phyloP scores from a whole-genome alignment of 768 basidiomycete genomes.

The Sistotremastrum suecicum region DNA sequence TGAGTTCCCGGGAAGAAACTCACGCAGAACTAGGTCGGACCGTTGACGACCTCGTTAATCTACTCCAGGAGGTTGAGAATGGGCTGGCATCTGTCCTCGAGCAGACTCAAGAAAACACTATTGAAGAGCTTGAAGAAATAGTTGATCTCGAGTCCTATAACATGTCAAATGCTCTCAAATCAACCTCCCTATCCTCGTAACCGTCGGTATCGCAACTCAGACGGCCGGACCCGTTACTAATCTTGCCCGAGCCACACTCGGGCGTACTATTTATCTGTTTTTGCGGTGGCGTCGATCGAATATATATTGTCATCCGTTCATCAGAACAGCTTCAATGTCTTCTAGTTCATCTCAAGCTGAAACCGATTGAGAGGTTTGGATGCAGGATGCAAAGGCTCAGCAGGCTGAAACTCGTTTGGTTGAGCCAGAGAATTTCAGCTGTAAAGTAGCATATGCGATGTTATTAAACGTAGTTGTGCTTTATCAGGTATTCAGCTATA shows the following conservation, averaged over 20 bases:
- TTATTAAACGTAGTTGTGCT: slow-evolving; percentile 27
- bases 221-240: no score
- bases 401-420: no score
- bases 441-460: background rate
- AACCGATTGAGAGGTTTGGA: no score
- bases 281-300: no score
- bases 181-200: no score
- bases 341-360: background rate
- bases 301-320: background rate
- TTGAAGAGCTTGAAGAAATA: slow-evolving; percentile 20
- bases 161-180: background rate
- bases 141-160: background rate
- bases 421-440: background rate
- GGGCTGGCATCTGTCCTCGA: slow-evolving; percentile 61
- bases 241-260: no score
- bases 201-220: no score
- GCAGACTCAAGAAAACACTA: slow-evolving; percentile 32
- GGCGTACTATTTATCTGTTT: no score
- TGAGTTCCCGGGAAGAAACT: slow-evolving; percentile 41
- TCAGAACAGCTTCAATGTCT: slow-evolving; percentile 4
- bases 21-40: slow-evolving; percentile 58
- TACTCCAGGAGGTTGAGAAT: slow-evolving; percentile 60
- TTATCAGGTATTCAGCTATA: slow-evolving; percentile 67
- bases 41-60: slow-evolving; percentile 61
- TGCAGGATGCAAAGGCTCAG: no score